Evolutionary conservation across 495 filamentous ascomycete genomes (phyloP), one percentile per base, ranked within the genome.

Genomic region (Venustampulla echinocandica): DNA sequence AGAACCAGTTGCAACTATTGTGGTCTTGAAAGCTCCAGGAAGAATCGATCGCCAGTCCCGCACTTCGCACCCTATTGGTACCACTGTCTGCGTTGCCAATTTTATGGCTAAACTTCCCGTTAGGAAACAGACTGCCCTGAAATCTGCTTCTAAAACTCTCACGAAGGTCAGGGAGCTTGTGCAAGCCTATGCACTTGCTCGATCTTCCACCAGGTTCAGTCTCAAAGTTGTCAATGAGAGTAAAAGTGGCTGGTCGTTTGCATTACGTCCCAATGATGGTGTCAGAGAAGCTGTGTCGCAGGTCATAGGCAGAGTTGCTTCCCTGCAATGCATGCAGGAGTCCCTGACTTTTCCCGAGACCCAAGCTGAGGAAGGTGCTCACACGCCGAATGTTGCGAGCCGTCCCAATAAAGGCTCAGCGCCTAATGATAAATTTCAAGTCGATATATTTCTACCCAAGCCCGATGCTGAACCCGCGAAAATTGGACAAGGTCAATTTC

Each of bases 81-180:
- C 88, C 1, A 89, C 82, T 21, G 71, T 98, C 20, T 70, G 69
- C 42, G 69, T 90, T 15, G 68, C 62, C 2, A 71, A 79, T 19
- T 76, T 96, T 47, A 80, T 94, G 52, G 75, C 77, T 34, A 59
- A 64, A 18, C 62, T 87, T 4, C 90, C 90, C 6, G 90, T 95
- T 15, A 74, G 92, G 42, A 71, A 74, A 56, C 81, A 89, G 59
- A 66, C 71, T 4, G 69, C 72, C 10, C 47, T 80, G 35, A 90
- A 84, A 56, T 69, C 75, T 23, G 66, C 79, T 0, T 32, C 68
- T 9, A 92, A 81, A 56, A 77, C 65, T 1, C 54, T 93, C 7
- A 50, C 65, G 1, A 80, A 72, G 40, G 73, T 92, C 30, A 87
- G 80, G 56, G 71, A 74, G 24, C 59, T 87, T 30, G 55, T 97